phyloP scores from a whole-genome alignment of 371 early-diverging fungal species.

The Apophysomyces sp. region DNA sequence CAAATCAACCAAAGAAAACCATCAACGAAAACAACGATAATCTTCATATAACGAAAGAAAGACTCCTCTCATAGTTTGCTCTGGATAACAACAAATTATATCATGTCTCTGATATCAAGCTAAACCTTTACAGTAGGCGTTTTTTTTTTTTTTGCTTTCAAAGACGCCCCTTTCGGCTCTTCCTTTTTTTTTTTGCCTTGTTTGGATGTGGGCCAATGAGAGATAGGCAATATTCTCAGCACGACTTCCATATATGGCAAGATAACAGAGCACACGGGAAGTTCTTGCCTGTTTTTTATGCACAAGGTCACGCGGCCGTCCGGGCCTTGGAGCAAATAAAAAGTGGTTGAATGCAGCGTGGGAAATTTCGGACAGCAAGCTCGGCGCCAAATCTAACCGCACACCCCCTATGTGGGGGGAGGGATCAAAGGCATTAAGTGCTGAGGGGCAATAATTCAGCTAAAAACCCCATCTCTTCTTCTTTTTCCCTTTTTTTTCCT shows the following conservation, averaged over 20 bases:
- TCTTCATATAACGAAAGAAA: no score
- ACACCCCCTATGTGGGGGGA: not conserved
- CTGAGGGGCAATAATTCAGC: not conserved
- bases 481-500: conserved; percentile 8
- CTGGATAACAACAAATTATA: no score
- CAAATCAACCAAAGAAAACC: no score
- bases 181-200: no score
- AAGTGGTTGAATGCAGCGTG: not conserved
- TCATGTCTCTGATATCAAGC: no score
- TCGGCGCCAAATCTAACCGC: not conserved
- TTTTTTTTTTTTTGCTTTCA: no score
- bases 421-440: not conserved
- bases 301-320: not conserved
- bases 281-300: not conserved
- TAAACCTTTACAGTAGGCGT: no score
- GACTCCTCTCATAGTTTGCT: no score
- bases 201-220: no score
- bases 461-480: not conserved
- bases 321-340: not conserved
- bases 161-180: no score
- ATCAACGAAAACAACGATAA: no score
- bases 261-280: not conserved
- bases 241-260: not conserved
- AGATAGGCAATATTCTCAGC: not conserved
- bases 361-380: not conserved